Percentiles rank a stretch among this genome's conserved stretches.
phyloP scores from a whole-genome alignment of 169 alveolate species.

The Eimeria brunetti region DNA sequence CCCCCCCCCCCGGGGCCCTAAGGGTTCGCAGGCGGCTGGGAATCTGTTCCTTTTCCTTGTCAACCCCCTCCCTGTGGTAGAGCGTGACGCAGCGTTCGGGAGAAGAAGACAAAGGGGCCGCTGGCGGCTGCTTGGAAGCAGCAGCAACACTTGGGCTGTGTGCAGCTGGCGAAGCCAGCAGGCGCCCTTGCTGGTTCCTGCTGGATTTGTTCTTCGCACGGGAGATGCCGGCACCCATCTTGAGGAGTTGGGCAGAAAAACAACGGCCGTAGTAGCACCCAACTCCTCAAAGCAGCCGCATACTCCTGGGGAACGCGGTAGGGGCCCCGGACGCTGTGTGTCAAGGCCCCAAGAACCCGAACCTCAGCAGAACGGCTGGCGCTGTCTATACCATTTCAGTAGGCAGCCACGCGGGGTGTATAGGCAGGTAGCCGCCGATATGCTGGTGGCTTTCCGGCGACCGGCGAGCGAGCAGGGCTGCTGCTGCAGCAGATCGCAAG shows the following conservation, averaged over 20 bases:
- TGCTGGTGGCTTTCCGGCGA: neutral
- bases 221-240: conserved; percentile 61
- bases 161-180: conserved; percentile 42
- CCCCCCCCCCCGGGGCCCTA: conserved; percentile 41
- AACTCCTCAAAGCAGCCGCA: neutral
- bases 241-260: neutral
- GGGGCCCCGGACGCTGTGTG: conserved; percentile 29
- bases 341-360: conserved; percentile 8
- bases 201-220: conserved; percentile 33
- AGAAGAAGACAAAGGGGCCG: neutral
- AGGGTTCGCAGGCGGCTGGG: conserved; percentile 38
- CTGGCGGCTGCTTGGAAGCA: neutral
- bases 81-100: conserved; percentile 58
- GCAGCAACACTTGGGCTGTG: neutral
- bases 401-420: neutral
- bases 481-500: neutral
- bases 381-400: neutral
- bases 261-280: neutral
- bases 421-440: neutral
- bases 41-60: conserved; percentile 9
- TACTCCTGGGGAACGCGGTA: neutral
- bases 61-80: conserved; percentile 1
- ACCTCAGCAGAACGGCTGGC: neutral
- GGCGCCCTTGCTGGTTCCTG: conserved; percentile 40
- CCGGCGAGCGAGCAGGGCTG: conserved; percentile 10